Conservation (phyloP, 2,329 filamentous ascomycete species). For the Sclerotinia minor region DNA sequence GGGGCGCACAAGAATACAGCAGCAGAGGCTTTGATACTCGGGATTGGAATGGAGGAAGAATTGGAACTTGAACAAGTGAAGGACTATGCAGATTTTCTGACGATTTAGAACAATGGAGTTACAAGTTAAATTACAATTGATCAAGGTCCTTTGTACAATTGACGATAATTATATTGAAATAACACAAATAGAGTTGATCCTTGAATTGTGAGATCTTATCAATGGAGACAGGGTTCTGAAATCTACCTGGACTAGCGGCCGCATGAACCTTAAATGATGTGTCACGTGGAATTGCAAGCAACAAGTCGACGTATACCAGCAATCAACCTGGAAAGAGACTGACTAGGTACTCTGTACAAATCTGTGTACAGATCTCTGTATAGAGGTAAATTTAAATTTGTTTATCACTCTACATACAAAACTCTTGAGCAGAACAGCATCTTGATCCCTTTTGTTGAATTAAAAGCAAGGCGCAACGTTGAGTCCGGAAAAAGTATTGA, state of each 20-base stretch:
- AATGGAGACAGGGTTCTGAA: neutral
- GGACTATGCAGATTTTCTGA: neutral
- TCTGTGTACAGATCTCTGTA: too few species aligned
- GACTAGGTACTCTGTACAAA: too few species aligned
- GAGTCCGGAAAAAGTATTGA: neutral
- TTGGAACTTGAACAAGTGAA: neutral
- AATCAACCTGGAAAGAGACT: too few species aligned
- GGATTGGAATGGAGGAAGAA: neutral
- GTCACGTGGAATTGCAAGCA: neutral
- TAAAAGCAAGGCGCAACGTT: neutral
- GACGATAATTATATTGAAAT: constrained; percentile 1
- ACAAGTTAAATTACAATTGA: neutral
- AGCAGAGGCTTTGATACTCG: neutral
- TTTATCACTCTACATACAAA: neutral
- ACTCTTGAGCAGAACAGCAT: neutral
- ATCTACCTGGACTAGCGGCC: neutral
- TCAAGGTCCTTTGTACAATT: constrained; percentile 6
- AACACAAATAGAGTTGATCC: neutral
- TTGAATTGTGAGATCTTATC: neutral
- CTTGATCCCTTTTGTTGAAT: neutral
- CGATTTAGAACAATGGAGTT: neutral
- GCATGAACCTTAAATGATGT: neutral
- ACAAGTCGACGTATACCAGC: too few species aligned
- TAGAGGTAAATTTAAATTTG: neutral
- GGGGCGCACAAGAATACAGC: constrained; percentile 19